A percentile compares a stretch with the other conserved stretches of the same genome.
These are phyloP conservation scores for Ceratobasidium sp. DNA, from an alignment of 1,284 basidiomycete genomes.

Conservation along the genomic window DNA sequence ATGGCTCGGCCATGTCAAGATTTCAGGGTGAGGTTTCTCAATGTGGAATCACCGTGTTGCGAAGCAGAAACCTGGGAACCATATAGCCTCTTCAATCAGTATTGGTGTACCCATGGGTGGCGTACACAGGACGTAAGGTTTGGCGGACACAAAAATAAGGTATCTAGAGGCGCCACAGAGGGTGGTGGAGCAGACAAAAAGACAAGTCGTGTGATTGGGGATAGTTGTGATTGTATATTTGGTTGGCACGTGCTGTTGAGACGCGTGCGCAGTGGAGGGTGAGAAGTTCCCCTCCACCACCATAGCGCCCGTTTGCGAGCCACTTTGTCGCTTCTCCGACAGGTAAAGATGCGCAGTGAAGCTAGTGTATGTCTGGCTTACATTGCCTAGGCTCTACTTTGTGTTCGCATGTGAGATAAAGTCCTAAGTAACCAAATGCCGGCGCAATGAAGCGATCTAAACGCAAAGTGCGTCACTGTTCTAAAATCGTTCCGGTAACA, in stretches of 20 bases:
- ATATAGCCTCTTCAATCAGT: not conserved
- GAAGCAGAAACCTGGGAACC: not conserved
- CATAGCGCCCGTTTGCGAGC: constrained; percentile 66
- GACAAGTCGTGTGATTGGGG: constrained; percentile 31
- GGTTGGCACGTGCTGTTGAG: constrained; percentile 38
- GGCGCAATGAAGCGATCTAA: too few species aligned
- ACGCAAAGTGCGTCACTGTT: too few species aligned
- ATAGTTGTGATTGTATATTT: constrained; percentile 41
- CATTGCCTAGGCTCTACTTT: constrained; percentile 73
- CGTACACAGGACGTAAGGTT: not conserved
- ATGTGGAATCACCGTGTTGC: constrained; percentile 7
- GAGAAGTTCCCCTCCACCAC: constrained; percentile 37
- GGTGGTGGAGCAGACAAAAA: constrained; percentile 2
- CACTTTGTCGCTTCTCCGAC: constrained; percentile 79
- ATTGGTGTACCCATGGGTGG: not conserved
- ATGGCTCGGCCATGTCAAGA: too few species aligned
- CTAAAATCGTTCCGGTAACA: too few species aligned
- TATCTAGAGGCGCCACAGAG: not conserved
- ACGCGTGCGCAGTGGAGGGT: constrained; percentile 27
- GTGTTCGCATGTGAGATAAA: not conserved
- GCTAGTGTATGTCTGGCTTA: not conserved
- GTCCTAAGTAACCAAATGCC: too few species aligned
- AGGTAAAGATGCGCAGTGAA: constrained; percentile 63
- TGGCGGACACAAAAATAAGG: not conserved
- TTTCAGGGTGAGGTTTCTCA: not conserved